phyloP scores from a whole-genome alignment of 495 filamentous ascomycete species.

The Copromyces sp. region DNA sequence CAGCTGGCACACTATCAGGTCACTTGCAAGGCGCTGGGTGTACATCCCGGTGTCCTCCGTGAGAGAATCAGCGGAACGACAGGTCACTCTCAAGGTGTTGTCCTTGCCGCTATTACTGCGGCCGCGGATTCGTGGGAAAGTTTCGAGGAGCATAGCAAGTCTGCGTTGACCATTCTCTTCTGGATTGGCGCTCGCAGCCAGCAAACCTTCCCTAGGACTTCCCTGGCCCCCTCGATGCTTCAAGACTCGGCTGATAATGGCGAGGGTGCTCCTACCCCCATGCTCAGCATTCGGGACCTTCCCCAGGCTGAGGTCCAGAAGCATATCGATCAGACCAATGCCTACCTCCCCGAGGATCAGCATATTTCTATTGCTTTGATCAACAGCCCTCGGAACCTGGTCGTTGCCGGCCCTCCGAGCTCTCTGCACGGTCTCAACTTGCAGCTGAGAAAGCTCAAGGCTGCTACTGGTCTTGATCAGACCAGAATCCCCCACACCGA shows the following conservation, averaged over 20 bases:
- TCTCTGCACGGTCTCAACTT: conserved; percentile 94
- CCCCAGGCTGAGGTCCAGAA: conserved; percentile 75
- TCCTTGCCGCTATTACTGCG: conserved; percentile 87
- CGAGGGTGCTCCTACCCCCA: conserved; percentile 88
- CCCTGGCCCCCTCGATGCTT: conserved; percentile 80
- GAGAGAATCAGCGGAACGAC: conserved; percentile 78
- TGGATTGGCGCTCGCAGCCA: conserved; percentile 99
- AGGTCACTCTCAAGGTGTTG: conserved; percentile 93
- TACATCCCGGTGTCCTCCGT: conserved; percentile 73
- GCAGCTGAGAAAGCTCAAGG: conserved; percentile 89
- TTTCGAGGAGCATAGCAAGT: conserved; percentile 64
- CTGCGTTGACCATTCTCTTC: conserved; percentile 88
- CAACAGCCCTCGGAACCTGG: conserved; percentile 94
- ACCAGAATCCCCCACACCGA: conserved; percentile 89
- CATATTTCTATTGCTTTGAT: conserved; percentile 92
- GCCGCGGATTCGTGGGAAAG: conserved; percentile 82
- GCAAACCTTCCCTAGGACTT: conserved; percentile 91
- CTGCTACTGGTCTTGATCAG: conserved; percentile 91
- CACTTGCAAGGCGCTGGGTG: conserved; percentile 79
- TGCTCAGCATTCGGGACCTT: conserved; percentile 94
- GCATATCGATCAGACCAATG: conserved; percentile 91
- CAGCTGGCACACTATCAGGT: conserved; percentile 91
- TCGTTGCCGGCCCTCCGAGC: conserved; percentile 90
- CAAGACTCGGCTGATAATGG: conserved; percentile 91
- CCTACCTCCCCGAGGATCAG: conserved; percentile 82